These are phyloP conservation scores for Favolaschia claudopus DNA, from an alignment of 768 basidiomycete genomes.

Conservation along the genomic window DNA sequence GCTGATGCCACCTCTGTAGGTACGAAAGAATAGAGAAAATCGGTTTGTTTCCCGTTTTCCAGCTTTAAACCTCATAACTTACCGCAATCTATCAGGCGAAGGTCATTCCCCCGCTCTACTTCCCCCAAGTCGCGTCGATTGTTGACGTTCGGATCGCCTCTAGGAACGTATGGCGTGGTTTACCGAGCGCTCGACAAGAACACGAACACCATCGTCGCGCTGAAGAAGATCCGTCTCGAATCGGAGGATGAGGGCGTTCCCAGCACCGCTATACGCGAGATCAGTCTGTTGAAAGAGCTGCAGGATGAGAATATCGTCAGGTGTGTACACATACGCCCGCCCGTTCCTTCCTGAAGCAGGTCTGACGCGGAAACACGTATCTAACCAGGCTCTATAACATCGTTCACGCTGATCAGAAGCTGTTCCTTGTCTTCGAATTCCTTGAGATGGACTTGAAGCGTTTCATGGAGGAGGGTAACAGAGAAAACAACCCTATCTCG, in stretches of 20 bases:
- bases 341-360: slow-evolving; percentile 1
- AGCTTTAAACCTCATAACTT: slow-evolving; percentile 19
- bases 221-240: slow-evolving; percentile 98
- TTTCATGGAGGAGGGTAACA: slow-evolving; percentile 92
- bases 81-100: slow-evolving; percentile 46
- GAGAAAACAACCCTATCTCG: slow-evolving; percentile 73
- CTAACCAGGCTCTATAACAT: slow-evolving; percentile 86
- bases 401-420: slow-evolving; percentile 95
- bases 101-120: slow-evolving; percentile 36
- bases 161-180: slow-evolving; percentile 98
- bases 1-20: slow-evolving; percentile 49
- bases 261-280: slow-evolving; percentile 97
- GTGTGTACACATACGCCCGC: slow-evolving; percentile 55
- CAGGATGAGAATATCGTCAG: slow-evolving; percentile 96
- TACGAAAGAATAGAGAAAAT: slow-evolving; percentile 99
- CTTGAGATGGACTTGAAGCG: slow-evolving; percentile 96
- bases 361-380: neutral
- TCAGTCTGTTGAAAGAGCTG: slow-evolving; percentile 95
- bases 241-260: slow-evolving; percentile 99
- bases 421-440: slow-evolving; percentile 98
- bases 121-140: slow-evolving; percentile 18
- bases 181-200: slow-evolving; percentile 92
- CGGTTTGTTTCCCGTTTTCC: slow-evolving; percentile 63
- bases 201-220: slow-evolving; percentile 86
- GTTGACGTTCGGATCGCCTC: slow-evolving; percentile 14